Percentiles rank a stretch among this genome's conserved stretches.
These are phyloP conservation scores for Euphorbia celastroides DNA, from an alignment of 441 rosid genomes.

Conservation along the genomic window DNA sequence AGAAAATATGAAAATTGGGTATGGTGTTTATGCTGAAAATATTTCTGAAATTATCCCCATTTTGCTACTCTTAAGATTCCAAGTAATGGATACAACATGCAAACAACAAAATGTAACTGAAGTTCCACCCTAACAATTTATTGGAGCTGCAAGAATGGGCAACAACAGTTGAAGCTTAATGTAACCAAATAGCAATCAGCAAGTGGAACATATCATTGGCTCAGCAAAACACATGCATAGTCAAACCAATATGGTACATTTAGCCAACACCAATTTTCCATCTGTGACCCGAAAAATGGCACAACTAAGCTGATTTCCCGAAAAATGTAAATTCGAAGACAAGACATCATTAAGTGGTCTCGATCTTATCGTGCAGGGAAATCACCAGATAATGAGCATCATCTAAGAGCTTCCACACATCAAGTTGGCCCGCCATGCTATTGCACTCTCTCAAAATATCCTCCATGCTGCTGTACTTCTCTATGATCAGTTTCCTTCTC, in stretches of 20 bases:
- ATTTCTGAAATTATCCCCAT: no score
- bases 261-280: neutral
- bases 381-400: constrained; percentile 88
- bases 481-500: constrained; percentile 79
- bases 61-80: no score
- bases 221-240: neutral
- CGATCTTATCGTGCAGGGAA: constrained; percentile 72
- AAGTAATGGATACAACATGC: no score
- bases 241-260: neutral
- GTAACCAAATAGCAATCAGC: neutral
- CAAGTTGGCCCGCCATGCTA: constrained; percentile 90
- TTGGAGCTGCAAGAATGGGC: neutral
- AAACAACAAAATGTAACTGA: no score
- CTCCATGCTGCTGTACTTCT: constrained; percentile 88
- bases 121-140: no score
- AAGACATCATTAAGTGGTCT: constrained; percentile 35
- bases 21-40: no score
- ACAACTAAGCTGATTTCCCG: no score
- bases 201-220: neutral
- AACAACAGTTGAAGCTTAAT: neutral
- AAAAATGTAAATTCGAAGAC: constrained; percentile 11
- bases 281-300: no score
- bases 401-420: constrained; percentile 88
- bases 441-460: constrained; percentile 94
- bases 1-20: no score